Conservation (phyloP, 2,329 filamentous ascomycete genomes). For the Ascocoryne sarcoides region DNA sequence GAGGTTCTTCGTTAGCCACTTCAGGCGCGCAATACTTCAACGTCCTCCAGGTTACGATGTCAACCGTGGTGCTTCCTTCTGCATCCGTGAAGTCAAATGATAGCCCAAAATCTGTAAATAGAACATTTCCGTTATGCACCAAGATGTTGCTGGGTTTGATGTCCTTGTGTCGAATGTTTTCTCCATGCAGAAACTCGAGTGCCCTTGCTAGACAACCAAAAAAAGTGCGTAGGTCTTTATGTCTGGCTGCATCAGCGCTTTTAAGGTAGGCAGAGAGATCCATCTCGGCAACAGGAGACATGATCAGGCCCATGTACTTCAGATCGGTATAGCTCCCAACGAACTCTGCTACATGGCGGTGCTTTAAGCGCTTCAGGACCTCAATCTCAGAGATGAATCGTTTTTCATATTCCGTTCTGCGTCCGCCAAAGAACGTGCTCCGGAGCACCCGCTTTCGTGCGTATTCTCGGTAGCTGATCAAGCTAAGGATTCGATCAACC, state of each 20-base stretch:
- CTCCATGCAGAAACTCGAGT: background rate
- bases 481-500: constrained; percentile 20
- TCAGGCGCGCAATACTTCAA: constrained; percentile 11
- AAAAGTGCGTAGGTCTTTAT: constrained; percentile 7
- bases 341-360: constrained; percentile 1
- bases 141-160: background rate
- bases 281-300: constrained; percentile 21
- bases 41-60: background rate
- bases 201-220: constrained; percentile 4
- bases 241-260: too few species aligned
- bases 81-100: background rate
- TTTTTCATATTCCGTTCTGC: constrained; percentile 1
- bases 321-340: constrained; percentile 20
- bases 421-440: background rate
- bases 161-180: background rate
- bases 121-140: background rate
- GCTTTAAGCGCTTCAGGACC: constrained; percentile 4
- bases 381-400: constrained; percentile 6
- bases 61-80: background rate
- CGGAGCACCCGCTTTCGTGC: background rate
- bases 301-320: constrained; percentile 17
- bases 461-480: constrained; percentile 4
- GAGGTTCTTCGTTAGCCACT: constrained; percentile 4
- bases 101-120: background rate
- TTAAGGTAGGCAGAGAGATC: constrained; percentile 12